A percentile compares a stretch with the other conserved stretches of the same genome.
Conservation (phyloP, 176 grass and related monocot species). For the Eleusine indica region DNA sequence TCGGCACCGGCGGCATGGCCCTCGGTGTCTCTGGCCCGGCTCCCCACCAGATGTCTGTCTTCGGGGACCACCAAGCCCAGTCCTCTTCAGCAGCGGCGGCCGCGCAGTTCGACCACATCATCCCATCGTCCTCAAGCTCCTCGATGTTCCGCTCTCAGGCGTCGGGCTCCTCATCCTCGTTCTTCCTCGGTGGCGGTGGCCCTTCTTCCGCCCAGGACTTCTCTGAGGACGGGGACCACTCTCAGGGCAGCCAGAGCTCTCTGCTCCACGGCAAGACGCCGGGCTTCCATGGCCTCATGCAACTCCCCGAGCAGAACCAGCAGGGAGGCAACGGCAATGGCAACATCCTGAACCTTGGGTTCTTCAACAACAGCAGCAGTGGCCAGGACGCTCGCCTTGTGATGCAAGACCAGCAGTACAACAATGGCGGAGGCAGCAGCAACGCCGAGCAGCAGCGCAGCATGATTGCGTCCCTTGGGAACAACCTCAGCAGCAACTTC, state of each 20-base stretch:
- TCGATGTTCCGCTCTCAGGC: constrained; percentile 47
- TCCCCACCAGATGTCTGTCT: constrained; percentile 49
- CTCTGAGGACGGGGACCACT: constrained; percentile 51
- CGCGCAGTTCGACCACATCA: constrained; percentile 57
- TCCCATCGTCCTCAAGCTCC: constrained; percentile 40
- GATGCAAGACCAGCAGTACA: constrained; percentile 61
- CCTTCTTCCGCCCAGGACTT: constrained; percentile 46
- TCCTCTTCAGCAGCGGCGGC: constrained; percentile 42
- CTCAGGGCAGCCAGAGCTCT: constrained; percentile 38
- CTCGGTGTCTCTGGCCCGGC: constrained; percentile 51
- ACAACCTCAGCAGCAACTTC: constrained; percentile 31
- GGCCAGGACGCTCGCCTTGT: constrained; percentile 50
- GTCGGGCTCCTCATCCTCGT: constrained; percentile 29
- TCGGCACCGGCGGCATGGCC: constrained; percentile 51
- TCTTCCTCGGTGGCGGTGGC: constrained; percentile 53
- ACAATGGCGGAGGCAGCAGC: neutral
- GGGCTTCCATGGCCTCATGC: constrained; percentile 80
- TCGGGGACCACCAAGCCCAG: constrained; percentile 54
- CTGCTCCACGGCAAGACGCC: constrained; percentile 68
- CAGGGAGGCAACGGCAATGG: neutral
- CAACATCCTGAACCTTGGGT: constrained; percentile 63
- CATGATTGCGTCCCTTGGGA: constrained; percentile 27
- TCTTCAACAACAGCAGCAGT: constrained; percentile 46
- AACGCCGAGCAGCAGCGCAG: constrained; percentile 19
- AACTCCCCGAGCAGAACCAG: constrained; percentile 62